phyloP scores from a whole-genome alignment of 495 filamentous ascomycete species.

The Terfezia boudieri region DNA sequence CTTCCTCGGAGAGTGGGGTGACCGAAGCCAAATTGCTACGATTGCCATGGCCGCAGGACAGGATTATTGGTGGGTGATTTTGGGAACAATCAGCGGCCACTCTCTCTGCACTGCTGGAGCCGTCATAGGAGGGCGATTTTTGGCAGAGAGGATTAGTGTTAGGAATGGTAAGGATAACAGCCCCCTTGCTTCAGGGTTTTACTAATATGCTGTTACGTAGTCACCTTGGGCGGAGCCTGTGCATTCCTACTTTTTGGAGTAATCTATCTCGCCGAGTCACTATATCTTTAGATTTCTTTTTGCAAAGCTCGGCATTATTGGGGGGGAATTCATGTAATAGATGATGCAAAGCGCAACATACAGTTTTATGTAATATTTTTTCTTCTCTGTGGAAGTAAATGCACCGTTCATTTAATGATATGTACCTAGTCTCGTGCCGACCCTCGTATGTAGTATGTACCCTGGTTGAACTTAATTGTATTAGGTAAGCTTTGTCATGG shows the following conservation, averaged over 20 bases:
- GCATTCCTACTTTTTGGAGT: slow-evolving; percentile 80
- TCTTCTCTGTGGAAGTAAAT: no score
- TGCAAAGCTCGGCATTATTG: no score
- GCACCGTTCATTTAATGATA: no score
- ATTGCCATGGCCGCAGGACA: slow-evolving; percentile 97
- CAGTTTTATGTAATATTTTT: no score
- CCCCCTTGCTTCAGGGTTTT: background rate
- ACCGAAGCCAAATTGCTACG: slow-evolving; percentile 91
- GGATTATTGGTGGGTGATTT: slow-evolving; percentile 97
- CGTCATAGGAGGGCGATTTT: slow-evolving; percentile 79
- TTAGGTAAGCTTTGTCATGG: no score
- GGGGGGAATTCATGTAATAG: no score
- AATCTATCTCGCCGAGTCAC: slow-evolving; percentile 69
- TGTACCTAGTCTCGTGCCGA: no score
- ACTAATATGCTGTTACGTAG: slow-evolving; percentile 26
- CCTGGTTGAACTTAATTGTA: no score
- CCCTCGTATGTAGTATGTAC: no score
- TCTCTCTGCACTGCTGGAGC: slow-evolving; percentile 74
- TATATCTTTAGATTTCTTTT: slow-evolving; percentile 24
- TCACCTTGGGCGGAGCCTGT: slow-evolving; percentile 80
- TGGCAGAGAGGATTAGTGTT: slow-evolving; percentile 85
- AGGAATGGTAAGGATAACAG: slow-evolving; percentile 54
- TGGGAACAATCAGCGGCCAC: slow-evolving; percentile 73
- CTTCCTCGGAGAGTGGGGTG: slow-evolving; percentile 94
- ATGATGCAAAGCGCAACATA: no score